phyloP scores from a whole-genome alignment of 2,329 filamentous ascomycete genomes.

The Karstenula rhodostoma region DNA sequence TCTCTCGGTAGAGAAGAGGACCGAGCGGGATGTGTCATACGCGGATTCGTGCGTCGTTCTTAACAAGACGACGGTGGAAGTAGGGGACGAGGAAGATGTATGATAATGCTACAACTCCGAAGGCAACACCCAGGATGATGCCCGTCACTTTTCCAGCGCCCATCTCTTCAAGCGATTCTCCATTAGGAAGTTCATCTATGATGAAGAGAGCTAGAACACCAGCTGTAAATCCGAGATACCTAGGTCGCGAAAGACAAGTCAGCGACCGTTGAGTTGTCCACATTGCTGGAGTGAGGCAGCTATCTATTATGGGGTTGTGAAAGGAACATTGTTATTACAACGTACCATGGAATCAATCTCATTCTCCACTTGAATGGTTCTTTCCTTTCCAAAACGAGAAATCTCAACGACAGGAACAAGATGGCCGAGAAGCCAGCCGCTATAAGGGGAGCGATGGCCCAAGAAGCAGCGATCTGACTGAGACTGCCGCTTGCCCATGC shows the following conservation, averaged over 20 bases:
- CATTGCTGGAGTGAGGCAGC: background rate
- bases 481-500: conserved; percentile 22
- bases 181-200: conserved; percentile 54
- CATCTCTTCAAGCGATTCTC: conserved; percentile 21
- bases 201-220: conserved; percentile 64
- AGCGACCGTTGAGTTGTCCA: background rate
- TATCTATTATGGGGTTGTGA: background rate
- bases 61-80: conserved; percentile 22
- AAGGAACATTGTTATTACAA: background rate
- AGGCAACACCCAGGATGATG: conserved; percentile 21
- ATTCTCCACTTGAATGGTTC: conserved; percentile 59
- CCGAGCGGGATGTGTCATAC: conserved; percentile 36
- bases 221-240: conserved; percentile 57
- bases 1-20: conserved; percentile 47
- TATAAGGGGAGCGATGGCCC: conserved; percentile 59
- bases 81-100: conserved; percentile 26
- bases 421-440: conserved; percentile 55
- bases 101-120: conserved; percentile 15
- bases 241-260: background rate
- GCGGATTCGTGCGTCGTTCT: conserved; percentile 24
- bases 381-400: conserved; percentile 55
- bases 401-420: conserved; percentile 59
- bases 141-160: conserved; percentile 18
- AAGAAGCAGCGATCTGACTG: conserved; percentile 47
- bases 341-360: conserved; percentile 52